Evolutionary conservation across 1,284 basidiomycete species (phyloP), one percentile per base, ranked within the genome.

Genomic region (Hypsizygus ulmarius): DNA sequence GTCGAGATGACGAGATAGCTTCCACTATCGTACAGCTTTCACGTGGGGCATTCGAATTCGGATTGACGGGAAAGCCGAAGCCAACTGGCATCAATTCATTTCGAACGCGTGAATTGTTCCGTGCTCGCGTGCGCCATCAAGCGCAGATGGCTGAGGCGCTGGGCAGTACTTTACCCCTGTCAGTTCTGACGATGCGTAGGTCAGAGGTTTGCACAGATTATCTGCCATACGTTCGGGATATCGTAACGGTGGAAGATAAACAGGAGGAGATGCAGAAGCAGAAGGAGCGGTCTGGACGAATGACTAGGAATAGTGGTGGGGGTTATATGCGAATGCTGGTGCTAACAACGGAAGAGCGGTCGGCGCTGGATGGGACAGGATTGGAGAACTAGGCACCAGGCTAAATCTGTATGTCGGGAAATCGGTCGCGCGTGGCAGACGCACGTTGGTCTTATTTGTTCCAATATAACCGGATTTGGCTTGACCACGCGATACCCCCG

Each of bases 161-260:
- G 53, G 53, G 61, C 53, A 62, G 62, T 50, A 47, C 70, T 33
- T 55, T 72, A 45, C 68, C 62, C 36, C 47, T 56, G 54, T 47
- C 49, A 33, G 47, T 57, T 18, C 51, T 61, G 56, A 43, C 44
- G 37, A 54, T 77, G 46, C 71, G 73, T 35, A 68, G 72, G 30
- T 60, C 64, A 19, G 69, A 72, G 52, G 66, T 83, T 41, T 71
- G 79, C 57, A 64, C 85, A 58, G 89, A 95, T 42, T 88, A 90
- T 62, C 70, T 81, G 52, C 86, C 93, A 19, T 79, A 77, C 64
- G 68, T 93, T 35, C 74, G 84, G 47, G 58, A 69, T 47, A 88
- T 96, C 64, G 81, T 87, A n/a, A 61, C 52, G 11, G 70, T 72
- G 18, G 92, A 96, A 57, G 90, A 93, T 55, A 62, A 51, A 49